Percentiles rank a stretch among this genome's conserved stretches.
These are phyloP conservation scores for Penicillium sp. DNA, from an alignment of 2,329 filamentous ascomycete genomes.

Conservation along the genomic window DNA sequence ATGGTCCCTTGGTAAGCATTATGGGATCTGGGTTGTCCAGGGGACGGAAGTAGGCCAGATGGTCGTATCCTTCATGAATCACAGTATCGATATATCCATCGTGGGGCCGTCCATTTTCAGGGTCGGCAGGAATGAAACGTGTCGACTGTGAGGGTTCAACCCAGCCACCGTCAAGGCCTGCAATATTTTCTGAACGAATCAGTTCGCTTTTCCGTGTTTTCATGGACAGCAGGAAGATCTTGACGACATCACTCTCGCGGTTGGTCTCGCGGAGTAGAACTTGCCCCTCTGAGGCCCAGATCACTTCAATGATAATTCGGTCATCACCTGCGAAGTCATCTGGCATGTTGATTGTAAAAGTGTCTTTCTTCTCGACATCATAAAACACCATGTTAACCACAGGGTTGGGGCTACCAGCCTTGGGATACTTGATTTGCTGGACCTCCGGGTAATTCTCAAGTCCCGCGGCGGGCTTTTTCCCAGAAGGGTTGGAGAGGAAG, in stretches of 20 bases:
- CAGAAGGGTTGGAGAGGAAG: slow-evolving; percentile 81
- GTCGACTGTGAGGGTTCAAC: slow-evolving; percentile 89
- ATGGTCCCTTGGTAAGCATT: slow-evolving; percentile 79
- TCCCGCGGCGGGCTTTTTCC: slow-evolving; percentile 59
- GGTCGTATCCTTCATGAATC: slow-evolving; percentile 79
- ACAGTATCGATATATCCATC: slow-evolving; percentile 93
- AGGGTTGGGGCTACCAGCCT: slow-evolving; percentile 89
- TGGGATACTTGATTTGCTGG: slow-evolving; percentile 91
- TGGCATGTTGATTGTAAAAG: slow-evolving; percentile 71
- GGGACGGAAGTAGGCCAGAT: slow-evolving; percentile 88
- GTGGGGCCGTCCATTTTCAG: slow-evolving; percentile 63
- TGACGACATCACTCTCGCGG: slow-evolving; percentile 84
- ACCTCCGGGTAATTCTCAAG: slow-evolving; percentile 88
- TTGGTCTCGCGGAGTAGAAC: slow-evolving; percentile 90
- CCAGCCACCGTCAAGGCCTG: slow-evolving; percentile 89
- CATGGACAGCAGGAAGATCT: slow-evolving; percentile 80
- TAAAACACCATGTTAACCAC: slow-evolving; percentile 84
- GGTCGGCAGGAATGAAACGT: slow-evolving; percentile 77
- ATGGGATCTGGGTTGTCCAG: slow-evolving; percentile 75
- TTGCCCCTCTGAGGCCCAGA: slow-evolving; percentile 77
- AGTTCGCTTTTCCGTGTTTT: slow-evolving; percentile 65
- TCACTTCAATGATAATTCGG: slow-evolving; percentile 83
- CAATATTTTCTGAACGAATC: slow-evolving; percentile 72
- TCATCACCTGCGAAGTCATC: slow-evolving; percentile 74
- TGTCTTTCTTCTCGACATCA: slow-evolving; percentile 68